Conservation (phyloP, 2,329 filamentous ascomycete genomes). For the Fusarium praegraminearum region DNA sequence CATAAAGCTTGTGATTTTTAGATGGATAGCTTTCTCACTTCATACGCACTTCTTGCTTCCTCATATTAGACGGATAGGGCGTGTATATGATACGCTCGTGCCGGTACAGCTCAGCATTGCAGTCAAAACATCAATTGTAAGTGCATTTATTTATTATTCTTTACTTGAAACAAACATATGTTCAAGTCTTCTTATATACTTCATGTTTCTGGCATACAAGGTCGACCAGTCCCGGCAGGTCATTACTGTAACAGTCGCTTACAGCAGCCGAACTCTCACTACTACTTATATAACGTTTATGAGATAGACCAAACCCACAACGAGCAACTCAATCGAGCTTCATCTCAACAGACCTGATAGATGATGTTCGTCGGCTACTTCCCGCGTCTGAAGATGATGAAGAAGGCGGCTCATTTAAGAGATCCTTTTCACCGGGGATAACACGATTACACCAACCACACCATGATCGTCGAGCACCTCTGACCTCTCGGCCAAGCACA, state of each 20-base stretch:
- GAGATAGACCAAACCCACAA: not conserved
- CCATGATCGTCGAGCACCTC: conserved; percentile 80
- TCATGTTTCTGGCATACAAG: not conserved
- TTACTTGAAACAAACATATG: not conserved
- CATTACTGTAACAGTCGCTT: not conserved
- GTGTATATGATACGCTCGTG: not conserved
- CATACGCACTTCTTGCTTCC: not conserved
- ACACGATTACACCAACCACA: conserved; percentile 91
- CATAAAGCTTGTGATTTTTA: conserved; percentile 3
- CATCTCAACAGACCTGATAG: conserved; percentile 32
- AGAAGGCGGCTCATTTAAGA: conserved; percentile 43
- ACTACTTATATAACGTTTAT: not conserved
- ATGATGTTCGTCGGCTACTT: conserved; percentile 43
- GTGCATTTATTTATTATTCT: not conserved
- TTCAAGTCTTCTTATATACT: not conserved
- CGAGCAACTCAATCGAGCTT: conserved; percentile 16
- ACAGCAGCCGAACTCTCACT: not conserved
- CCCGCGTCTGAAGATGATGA: conserved; percentile 44
- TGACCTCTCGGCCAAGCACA: conserved; percentile 77
- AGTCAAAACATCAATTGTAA: not conserved
- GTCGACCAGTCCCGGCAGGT: not conserved
- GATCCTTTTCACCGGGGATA: conserved; percentile 69
- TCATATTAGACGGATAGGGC: not conserved
- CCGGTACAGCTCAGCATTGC: not conserved
- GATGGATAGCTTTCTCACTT: not conserved